These are phyloP conservation scores for Trichophyton equinum DNA, from an alignment of 2,329 filamentous ascomycete genomes.

Conservation along the genomic window DNA sequence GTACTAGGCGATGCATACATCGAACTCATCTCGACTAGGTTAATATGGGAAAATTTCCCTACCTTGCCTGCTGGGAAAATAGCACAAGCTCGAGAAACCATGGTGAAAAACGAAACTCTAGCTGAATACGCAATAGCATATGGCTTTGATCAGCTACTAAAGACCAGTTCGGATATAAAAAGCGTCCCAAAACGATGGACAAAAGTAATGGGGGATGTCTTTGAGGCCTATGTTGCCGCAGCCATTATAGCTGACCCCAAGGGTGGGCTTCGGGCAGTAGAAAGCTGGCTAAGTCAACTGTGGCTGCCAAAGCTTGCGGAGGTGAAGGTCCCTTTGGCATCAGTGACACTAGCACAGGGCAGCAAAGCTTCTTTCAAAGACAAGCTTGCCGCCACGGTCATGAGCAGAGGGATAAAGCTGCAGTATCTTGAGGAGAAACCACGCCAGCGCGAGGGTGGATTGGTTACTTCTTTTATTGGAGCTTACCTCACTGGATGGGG, in stretches of 20 bases:
- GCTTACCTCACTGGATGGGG: slow-evolving; percentile 39
- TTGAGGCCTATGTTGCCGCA: slow-evolving; percentile 81
- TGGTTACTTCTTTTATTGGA: slow-evolving; percentile 33
- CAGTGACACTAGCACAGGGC: slow-evolving; percentile 13
- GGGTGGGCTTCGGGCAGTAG: slow-evolving; percentile 48
- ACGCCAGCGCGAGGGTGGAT: slow-evolving; percentile 24
- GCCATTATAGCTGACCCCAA: slow-evolving; percentile 55
- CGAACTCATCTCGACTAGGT: slow-evolving; percentile 59
- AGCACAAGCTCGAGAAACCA: slow-evolving; percentile 61
- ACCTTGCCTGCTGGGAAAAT: slow-evolving; percentile 54
- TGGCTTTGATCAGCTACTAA: slow-evolving; percentile 52
- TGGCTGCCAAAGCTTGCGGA: slow-evolving; percentile 54
- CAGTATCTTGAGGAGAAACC: slow-evolving; percentile 43
- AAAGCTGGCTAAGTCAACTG: slow-evolving; percentile 60
- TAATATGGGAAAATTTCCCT: slow-evolving; percentile 63
- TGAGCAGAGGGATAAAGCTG: slow-evolving; percentile 46
- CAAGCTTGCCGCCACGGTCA: slow-evolving; percentile 40
- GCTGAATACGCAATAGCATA: slow-evolving; percentile 58
- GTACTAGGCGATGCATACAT: slow-evolving; percentile 82
- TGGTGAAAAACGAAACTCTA: slow-evolving; percentile 72
- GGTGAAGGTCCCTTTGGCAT: slow-evolving; percentile 8
- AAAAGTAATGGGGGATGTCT: slow-evolving; percentile 75
- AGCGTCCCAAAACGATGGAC: slow-evolving; percentile 42
- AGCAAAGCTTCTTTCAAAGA: slow-evolving; percentile 39
- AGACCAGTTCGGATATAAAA: slow-evolving; percentile 40